These are phyloP conservation scores for Coriaria nepalensis DNA, from an alignment of 306 rosid species.

Conservation along the genomic window DNA sequence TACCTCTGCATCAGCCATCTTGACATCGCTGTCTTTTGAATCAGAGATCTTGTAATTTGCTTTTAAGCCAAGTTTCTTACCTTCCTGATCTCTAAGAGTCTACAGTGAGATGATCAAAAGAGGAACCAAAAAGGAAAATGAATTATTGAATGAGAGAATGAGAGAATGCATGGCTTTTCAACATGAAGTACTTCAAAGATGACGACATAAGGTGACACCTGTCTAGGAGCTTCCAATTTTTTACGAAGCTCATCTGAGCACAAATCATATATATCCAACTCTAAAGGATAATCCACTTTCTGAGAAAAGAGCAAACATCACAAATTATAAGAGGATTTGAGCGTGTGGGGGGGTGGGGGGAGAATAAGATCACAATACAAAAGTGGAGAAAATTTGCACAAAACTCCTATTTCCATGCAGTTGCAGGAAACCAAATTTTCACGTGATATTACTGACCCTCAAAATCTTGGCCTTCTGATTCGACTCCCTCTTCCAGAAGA, in stretches of 20 bases:
- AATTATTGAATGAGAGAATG: background rate
- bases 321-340: too few relatives aligned
- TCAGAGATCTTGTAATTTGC: conserved; percentile 45
- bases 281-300: conserved; percentile 98
- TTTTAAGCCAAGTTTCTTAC: conserved; percentile 75
- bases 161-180: background rate
- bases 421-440: background rate
- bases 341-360: background rate
- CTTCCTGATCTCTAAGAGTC: conserved; percentile 81
- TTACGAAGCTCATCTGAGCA: conserved; percentile 86
- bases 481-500: conserved; percentile 99
- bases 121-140: background rate
- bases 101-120: conserved; percentile 8
- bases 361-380: background rate
- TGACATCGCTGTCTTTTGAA: conserved; percentile 49
- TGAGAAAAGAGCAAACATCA: conserved; percentile 26
- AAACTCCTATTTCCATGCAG: too few relatives aligned
- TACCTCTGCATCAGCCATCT: conserved; percentile 77
- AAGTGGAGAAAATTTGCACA: too few relatives aligned
- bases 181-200: conserved; percentile 12
- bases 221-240: conserved; percentile 70
- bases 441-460: conserved; percentile 41
- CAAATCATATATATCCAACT: conserved; percentile 81
- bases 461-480: conserved; percentile 97
- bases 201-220: conserved; percentile 32